Conservation (phyloP, 2,329 filamentous ascomycete species). For the Leptographium lundbergii region DNA sequence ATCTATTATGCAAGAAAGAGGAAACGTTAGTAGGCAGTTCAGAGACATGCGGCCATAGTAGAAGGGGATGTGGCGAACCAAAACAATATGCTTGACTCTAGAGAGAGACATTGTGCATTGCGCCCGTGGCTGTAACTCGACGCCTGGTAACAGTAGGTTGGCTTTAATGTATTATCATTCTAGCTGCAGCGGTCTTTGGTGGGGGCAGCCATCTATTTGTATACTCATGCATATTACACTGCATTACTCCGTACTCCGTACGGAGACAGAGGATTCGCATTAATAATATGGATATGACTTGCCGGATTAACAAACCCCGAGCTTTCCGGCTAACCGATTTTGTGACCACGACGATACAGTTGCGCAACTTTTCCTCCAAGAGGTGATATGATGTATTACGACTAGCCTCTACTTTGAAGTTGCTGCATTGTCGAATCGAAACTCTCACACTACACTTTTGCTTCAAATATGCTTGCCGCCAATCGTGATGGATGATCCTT, state of each 20-base stretch:
- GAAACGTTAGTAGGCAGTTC: background rate
- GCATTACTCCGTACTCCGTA: background rate
- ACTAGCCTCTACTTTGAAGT: background rate
- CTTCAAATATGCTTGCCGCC: conserved; percentile 7
- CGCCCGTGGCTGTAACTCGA: background rate
- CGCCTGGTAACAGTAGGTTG: background rate
- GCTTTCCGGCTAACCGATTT: background rate
- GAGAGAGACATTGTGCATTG: conserved; percentile 44
- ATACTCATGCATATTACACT: background rate
- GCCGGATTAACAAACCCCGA: background rate
- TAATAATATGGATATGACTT: background rate
- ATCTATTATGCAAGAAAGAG: conserved; percentile 30
- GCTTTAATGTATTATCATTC: background rate
- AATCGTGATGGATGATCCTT: conserved; percentile 45
- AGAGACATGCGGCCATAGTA: background rate
- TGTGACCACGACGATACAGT: background rate
- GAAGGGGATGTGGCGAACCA: conserved; percentile 28
- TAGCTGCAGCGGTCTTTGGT: background rate
- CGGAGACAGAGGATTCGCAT: background rate
- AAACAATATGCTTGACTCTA: conserved; percentile 64
- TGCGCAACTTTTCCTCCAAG: background rate
- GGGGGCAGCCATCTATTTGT: background rate
- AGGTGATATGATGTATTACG: background rate
- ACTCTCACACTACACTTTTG: background rate
- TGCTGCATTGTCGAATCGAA: background rate